These are phyloP conservation scores for Spencermartinsiella ligniputridi DNA, from an alignment of 1,139 yeast species.

Conservation along the genomic window DNA sequence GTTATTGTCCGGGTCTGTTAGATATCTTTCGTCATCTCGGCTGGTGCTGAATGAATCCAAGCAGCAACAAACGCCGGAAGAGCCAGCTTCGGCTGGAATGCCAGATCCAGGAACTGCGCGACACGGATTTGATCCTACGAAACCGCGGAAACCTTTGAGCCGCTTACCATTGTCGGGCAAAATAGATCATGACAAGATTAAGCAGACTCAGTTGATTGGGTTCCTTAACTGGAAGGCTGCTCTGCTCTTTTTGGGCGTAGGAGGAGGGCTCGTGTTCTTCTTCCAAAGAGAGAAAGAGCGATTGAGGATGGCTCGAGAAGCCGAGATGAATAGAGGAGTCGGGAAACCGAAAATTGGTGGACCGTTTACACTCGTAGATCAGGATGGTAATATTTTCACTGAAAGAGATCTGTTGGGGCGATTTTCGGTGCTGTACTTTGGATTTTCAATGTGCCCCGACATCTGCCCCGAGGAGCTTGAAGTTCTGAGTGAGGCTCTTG, in stretches of 20 bases:
- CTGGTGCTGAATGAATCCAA: not conserved
- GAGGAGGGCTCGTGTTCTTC: slow-evolving; percentile 65
- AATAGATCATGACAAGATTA: slow-evolving; percentile 23
- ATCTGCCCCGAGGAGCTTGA: slow-evolving; percentile 97
- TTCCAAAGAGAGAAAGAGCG: slow-evolving; percentile 72
- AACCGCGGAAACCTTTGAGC: slow-evolving; percentile 43
- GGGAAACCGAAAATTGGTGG: slow-evolving; percentile 96
- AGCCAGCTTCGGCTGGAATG: not conserved
- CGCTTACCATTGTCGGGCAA: slow-evolving; percentile 56
- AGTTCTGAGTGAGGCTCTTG: slow-evolving; percentile 75
- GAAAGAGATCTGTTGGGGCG: slow-evolving; percentile 69
- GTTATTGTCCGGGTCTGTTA: too few relatives aligned
- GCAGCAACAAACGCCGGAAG: not conserved
- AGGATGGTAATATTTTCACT: slow-evolving; percentile 67
- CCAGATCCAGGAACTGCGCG: slow-evolving; percentile 22
- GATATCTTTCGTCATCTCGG: not conserved
- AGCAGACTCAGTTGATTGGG: slow-evolving; percentile 45
- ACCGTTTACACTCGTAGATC: slow-evolving; percentile 67
- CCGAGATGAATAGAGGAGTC: slow-evolving; percentile 77
- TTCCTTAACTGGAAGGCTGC: slow-evolving; percentile 90
- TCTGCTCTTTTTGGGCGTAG: slow-evolving; percentile 56
- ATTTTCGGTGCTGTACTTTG: slow-evolving; percentile 82
- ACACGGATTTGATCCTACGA: slow-evolving; percentile 29
- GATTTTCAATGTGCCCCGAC: slow-evolving; percentile 96
- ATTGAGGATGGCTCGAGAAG: slow-evolving; percentile 64